Percentiles rank a stretch among this genome's conserved stretches.
These are phyloP conservation scores for Botrytis aclada DNA, from an alignment of 2,329 filamentous ascomycete genomes.

Conservation along the genomic window DNA sequence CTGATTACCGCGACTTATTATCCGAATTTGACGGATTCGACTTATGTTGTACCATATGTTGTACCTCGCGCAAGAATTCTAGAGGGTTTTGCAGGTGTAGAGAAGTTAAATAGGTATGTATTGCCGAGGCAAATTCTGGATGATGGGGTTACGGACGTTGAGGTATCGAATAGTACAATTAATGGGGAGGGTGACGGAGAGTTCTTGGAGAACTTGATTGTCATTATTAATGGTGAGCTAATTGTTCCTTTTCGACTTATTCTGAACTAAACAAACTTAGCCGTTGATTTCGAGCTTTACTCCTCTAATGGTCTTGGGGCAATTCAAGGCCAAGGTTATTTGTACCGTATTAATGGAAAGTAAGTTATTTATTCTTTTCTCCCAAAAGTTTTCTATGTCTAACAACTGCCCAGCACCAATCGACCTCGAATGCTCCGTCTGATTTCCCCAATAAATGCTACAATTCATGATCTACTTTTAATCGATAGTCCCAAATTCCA, in stretches of 20 bases:
- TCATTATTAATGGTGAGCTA: slow-evolving; percentile 42
- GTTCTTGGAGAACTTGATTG: slow-evolving; percentile 47
- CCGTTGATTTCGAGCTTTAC: slow-evolving; percentile 52
- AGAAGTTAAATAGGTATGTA: slow-evolving; percentile 13
- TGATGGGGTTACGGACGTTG: slow-evolving; percentile 40
- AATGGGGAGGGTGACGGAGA: slow-evolving; percentile 25
- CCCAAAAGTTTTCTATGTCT: slow-evolving; percentile 37
- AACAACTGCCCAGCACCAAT: slow-evolving; percentile 38
- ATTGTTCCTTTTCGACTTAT: slow-evolving; percentile 22
- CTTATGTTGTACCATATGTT: slow-evolving; percentile 9
- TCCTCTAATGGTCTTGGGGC: slow-evolving; percentile 51
- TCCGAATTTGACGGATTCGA: background rate
- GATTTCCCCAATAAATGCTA: slow-evolving; percentile 25
- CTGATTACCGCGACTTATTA: slow-evolving; percentile 46
- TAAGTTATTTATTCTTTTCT: background rate
- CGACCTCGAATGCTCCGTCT: slow-evolving; percentile 30
- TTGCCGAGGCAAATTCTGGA: background rate
- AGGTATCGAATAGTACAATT: slow-evolving; percentile 12
- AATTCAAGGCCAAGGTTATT: slow-evolving; percentile 51
- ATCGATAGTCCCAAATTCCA: slow-evolving; percentile 39
- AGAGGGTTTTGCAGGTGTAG: slow-evolving; percentile 41
- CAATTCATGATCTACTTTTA: slow-evolving; percentile 31
- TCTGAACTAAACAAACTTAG: slow-evolving; percentile 29
- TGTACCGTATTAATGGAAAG: slow-evolving; percentile 37
- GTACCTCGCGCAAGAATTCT: slow-evolving; percentile 6